Evolutionary conservation across 2,329 filamentous ascomycete species (phyloP).

Genomic region (Capronia coronata): DNA sequence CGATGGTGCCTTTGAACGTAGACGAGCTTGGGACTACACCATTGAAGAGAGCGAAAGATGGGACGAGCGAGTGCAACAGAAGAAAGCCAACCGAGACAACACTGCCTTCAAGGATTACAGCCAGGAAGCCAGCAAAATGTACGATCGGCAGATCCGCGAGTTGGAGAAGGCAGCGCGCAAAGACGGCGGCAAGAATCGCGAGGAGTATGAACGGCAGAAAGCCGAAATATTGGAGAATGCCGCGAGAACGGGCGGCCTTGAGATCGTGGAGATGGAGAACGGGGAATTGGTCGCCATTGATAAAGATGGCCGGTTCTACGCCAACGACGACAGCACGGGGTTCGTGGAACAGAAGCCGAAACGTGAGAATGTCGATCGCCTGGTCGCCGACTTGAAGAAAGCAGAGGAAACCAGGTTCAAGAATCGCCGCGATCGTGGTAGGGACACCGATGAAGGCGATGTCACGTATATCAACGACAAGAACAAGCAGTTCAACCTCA

Average conservation of each 20-base stretch:
- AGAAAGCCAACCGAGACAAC: slow-evolving; percentile 70
- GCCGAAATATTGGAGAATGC: slow-evolving; percentile 76
- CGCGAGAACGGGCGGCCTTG: slow-evolving; percentile 73
- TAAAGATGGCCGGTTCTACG: slow-evolving; percentile 83
- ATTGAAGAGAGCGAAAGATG: slow-evolving; percentile 88
- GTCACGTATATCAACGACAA: slow-evolving; percentile 99
- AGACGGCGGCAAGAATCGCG: slow-evolving; percentile 48
- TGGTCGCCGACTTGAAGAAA: slow-evolving; percentile 80
- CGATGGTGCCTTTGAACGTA: slow-evolving; percentile 67
- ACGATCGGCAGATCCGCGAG: slow-evolving; percentile 81
- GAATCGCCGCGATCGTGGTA: slow-evolving; percentile 74
- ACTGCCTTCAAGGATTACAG: slow-evolving; percentile 86
- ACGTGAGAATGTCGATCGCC: slow-evolving; percentile 75
- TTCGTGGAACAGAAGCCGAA: slow-evolving; percentile 82
- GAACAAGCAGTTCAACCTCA: slow-evolving; percentile 99
- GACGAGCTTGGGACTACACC: slow-evolving; percentile 98
- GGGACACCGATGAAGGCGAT: slow-evolving; percentile 74
- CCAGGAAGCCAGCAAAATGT: slow-evolving; percentile 82
- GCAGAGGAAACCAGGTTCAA: slow-evolving; percentile 81
- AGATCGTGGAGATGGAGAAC: slow-evolving; percentile 92
- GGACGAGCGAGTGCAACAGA: slow-evolving; percentile 87
- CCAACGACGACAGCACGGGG: slow-evolving; percentile 72
- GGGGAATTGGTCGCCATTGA: slow-evolving; percentile 93
- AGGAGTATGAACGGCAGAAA: slow-evolving; percentile 65
- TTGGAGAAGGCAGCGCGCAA: slow-evolving; percentile 51